Conservation (phyloP, 1,139 yeast genomes). For the Waltiozyma solani region DNA sequence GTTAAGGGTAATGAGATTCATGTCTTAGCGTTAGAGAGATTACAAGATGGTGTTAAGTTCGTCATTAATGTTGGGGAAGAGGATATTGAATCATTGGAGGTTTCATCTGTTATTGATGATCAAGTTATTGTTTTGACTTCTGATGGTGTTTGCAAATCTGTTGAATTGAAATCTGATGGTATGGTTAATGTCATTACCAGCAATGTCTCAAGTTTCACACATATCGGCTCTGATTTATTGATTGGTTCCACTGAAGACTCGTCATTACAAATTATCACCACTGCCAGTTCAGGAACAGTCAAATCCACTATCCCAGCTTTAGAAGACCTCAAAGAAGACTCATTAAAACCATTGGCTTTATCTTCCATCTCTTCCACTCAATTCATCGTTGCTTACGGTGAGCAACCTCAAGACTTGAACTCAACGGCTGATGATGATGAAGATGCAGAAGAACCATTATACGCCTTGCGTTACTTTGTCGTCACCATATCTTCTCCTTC, state of each 20-base stretch:
- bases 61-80: not conserved
- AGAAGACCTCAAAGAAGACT: not conserved
- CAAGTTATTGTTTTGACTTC: too few species aligned
- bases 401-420: not conserved
- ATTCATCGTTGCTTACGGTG: not conserved
- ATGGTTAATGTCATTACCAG: too few species aligned
- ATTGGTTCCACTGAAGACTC: too few species aligned
- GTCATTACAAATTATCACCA: not conserved
- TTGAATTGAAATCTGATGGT: too few species aligned
- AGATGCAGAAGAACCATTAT: not conserved
- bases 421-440: too few species aligned
- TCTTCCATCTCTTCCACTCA: not conserved
- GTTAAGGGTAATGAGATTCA: not conserved
- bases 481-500: too few species aligned
- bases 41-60: not conserved
- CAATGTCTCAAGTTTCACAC: too few species aligned
- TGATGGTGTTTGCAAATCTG: too few species aligned
- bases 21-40: not conserved
- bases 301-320: not conserved
- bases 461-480: not conserved
- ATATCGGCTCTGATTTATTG: too few species aligned
- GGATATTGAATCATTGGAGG: not conserved
- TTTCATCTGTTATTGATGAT: too few species aligned
- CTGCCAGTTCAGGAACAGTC: not conserved
- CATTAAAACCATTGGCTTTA: too few species aligned